A percentile compares a stretch with the other conserved stretches of the same genome.
Conservation (phyloP, 306 rosid genomes). For the Dalbergia cochinchinensis region DNA sequence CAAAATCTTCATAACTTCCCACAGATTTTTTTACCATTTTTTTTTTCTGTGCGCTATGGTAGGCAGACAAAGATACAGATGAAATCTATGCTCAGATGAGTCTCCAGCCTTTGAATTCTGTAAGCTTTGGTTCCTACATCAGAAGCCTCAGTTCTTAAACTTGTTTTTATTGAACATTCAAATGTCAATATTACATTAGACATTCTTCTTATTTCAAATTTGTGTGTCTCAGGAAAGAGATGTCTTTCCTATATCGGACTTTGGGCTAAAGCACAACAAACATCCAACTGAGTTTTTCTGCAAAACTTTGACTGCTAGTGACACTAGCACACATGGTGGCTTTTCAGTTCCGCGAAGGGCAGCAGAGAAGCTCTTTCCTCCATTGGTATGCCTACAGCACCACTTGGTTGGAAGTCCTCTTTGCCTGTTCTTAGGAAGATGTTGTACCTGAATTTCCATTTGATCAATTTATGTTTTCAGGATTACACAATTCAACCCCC, state of each 20-base stretch:
- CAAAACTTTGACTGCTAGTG: constrained; percentile 97
- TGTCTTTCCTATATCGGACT: constrained; percentile 84
- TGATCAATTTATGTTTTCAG: constrained; percentile 50
- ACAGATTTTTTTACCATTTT: not conserved
- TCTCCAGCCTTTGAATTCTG: constrained; percentile 92
- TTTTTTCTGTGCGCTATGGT: constrained; percentile 40
- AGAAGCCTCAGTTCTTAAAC: constrained; percentile 15
- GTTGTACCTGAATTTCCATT: not conserved
- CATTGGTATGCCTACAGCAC: constrained; percentile 60
- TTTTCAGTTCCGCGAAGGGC: constrained; percentile 96
- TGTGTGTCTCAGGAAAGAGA: constrained; percentile 76
- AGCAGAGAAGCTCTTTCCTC: constrained; percentile 94
- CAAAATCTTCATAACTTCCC: not conserved
- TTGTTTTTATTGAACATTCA: constrained; percentile 17
- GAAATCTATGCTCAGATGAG: constrained; percentile 98
- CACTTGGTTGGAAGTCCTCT: not conserved
- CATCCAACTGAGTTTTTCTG: constrained; percentile 97
- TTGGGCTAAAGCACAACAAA: constrained; percentile 79
- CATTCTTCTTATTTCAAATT: constrained; percentile 33
- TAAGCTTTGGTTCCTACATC: constrained; percentile 54
- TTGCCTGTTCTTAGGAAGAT: not conserved
- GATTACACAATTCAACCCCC: constrained; percentile 95
- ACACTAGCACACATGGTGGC: constrained; percentile 94
- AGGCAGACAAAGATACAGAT: constrained; percentile 97
- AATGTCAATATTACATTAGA: constrained; percentile 11